phyloP scores from a whole-genome alignment of 257 asterid genomes.

The Solanum stenotomum region DNA sequence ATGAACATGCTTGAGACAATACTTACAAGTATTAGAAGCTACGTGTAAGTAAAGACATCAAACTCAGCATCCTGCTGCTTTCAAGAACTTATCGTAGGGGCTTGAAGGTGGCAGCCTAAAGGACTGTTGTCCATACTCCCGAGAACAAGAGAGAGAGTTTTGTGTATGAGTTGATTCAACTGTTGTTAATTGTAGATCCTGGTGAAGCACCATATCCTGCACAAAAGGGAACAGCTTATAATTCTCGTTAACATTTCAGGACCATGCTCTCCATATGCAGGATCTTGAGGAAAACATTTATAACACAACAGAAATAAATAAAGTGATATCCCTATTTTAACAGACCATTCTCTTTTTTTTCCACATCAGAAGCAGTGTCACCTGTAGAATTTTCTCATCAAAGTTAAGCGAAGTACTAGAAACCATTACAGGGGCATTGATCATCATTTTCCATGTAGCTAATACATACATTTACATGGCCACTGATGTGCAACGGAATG shows the following conservation, averaged over 20 bases:
- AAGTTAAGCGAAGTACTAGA: background rate
- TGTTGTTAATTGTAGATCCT: constrained; percentile 4
- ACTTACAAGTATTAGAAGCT: background rate
- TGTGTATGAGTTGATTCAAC: constrained; percentile 1
- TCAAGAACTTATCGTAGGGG: constrained; percentile 44
- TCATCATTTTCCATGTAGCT: background rate
- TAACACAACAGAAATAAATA: background rate
- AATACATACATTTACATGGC: background rate
- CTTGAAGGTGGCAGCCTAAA: constrained; percentile 48
- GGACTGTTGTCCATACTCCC: constrained; percentile 23
- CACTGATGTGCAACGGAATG: background rate
- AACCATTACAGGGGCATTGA: background rate
- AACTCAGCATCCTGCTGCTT: constrained; percentile 42
- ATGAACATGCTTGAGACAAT: background rate
- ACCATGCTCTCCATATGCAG: background rate
- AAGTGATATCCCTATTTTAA: background rate
- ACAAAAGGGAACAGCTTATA: background rate
- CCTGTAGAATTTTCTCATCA: background rate
- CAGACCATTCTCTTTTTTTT: background rate
- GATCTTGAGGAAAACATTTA: background rate
- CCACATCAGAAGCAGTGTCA: background rate
- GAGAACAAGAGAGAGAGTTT: constrained; percentile 16
- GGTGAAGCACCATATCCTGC: constrained; percentile 14
- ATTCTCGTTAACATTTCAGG: background rate
- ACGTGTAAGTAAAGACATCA: background rate